Base-by-base conservation (phyloP, 768 basidiomycete species). In the Suillus fuscotomentosus region DNA sequence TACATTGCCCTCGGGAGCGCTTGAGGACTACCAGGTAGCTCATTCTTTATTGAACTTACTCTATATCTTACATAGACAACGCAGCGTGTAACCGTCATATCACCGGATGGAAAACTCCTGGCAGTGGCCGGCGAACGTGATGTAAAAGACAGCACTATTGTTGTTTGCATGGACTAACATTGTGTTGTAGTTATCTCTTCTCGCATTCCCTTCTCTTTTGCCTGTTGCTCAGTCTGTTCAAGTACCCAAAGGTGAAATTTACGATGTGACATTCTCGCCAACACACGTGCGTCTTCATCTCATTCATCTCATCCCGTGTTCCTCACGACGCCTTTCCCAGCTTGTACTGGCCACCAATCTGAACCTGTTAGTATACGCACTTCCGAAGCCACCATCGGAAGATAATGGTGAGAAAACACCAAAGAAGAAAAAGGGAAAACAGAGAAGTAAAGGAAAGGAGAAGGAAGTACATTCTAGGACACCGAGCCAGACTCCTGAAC, bases 81-180 rank as follows among this genome's bases (percentile, higher is more conserved):
- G 61, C 73, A 97, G 96, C 96, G 93, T 88, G 89, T 95, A 27
- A 95, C 95, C 1, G 83, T 86, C 2, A 78, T 98, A 62, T 95
- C 95, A 47, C 88, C 88, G 7, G 82, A 89, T 68, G 83, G 84
- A 27, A 80, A 77, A 31, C 74, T 90, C 47, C 73, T 97, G 6
- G 90, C 87, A 5, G 85, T 88, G 42, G 93, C 88, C 27, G 94
- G 94, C 4, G 83, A 84, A 65, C 86, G 86, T 70, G 84, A 88
- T 71, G 92, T 95, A 70, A 67, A 83, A 69, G 48, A 56, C 72
- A 38, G 53, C 76, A 36, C 61, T 66, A n/a, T 63, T 69, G 59
- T 43, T 60, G n/a, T 8, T 51, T 41, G 31, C 31, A 67, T 15
- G 60, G 60, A 8, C 68, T 67, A 67, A 69, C 64, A 66, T 62